A percentile compares a stretch with the other conserved stretches of the same genome.
Conservation (phyloP, 495 filamentous ascomycete species). For the Venustampulla echinocandica region DNA sequence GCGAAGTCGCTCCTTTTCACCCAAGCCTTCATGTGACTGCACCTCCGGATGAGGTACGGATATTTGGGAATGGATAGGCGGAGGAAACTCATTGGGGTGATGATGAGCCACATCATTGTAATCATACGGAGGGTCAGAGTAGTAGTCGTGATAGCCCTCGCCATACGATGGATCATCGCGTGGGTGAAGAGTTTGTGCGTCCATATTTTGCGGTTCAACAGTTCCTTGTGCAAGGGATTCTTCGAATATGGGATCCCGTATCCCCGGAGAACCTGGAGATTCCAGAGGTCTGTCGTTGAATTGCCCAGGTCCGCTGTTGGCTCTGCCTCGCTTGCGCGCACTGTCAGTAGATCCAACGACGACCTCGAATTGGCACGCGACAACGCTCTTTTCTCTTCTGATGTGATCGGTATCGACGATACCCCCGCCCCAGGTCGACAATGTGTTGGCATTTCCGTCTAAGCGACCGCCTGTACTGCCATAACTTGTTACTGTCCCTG, state of each 20-base stretch:
- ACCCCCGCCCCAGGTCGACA: slow-evolving; percentile 56
- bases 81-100: slow-evolving; percentile 25
- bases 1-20: slow-evolving; percentile 61
- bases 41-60: slow-evolving; percentile 42
- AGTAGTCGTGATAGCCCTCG: slow-evolving; percentile 26
- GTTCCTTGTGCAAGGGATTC: slow-evolving; percentile 2
- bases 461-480: slow-evolving; percentile 25
- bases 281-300: slow-evolving; percentile 8
- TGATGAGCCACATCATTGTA: slow-evolving; percentile 35
- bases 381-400: slow-evolving; percentile 77
- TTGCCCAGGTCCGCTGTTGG: slow-evolving; percentile 3
- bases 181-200: slow-evolving; percentile 8
- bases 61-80: slow-evolving; percentile 24
- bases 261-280: neutral
- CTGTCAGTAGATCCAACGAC: slow-evolving; percentile 84
- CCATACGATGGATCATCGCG: slow-evolving; percentile 19
- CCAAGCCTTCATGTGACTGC: slow-evolving; percentile 42
- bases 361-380: slow-evolving; percentile 74
- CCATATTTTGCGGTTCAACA: neutral
- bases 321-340: slow-evolving; percentile 45
- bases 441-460: slow-evolving; percentile 27
- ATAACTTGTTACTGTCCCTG: slow-evolving; percentile 42
- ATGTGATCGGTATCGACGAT: slow-evolving; percentile 88
- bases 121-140: slow-evolving; percentile 30
- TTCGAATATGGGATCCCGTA: slow-evolving; percentile 11